A percentile compares a stretch with the other conserved stretches of the same genome.
phyloP scores from a whole-genome alignment of 2,329 filamentous ascomycete species.

The Thermomyces lanuginosus region DNA sequence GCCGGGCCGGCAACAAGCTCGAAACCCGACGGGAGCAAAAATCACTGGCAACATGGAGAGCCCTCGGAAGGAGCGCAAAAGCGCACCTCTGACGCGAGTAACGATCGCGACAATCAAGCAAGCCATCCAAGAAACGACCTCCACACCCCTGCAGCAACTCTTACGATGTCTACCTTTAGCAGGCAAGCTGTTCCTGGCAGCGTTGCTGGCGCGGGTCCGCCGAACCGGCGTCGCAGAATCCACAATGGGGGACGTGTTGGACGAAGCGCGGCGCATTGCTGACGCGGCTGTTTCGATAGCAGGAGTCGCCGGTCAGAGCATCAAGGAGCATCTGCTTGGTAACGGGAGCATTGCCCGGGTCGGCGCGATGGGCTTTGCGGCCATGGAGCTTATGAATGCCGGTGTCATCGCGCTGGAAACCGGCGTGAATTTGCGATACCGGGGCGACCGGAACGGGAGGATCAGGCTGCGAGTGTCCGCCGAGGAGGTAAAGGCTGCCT shows the following conservation, averaged over 20 bases:
- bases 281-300: slow-evolving; percentile 25
- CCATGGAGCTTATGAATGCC: slow-evolving; percentile 68
- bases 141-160: slow-evolving; percentile 78
- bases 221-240: slow-evolving; percentile 77
- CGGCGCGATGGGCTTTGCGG: slow-evolving; percentile 51
- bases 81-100: slow-evolving; percentile 39
- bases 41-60: slow-evolving; percentile 6
- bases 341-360: slow-evolving; percentile 30
- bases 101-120: slow-evolving; percentile 87
- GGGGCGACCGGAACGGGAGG: slow-evolving; percentile 62
- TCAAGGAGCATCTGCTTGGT: slow-evolving; percentile 44
- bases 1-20: slow-evolving; percentile 15
- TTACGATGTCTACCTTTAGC: slow-evolving; percentile 66
- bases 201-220: slow-evolving; percentile 60
- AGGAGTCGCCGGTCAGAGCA: slow-evolving; percentile 40
- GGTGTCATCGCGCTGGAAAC: slow-evolving; percentile 71
- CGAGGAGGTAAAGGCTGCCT: slow-evolving; percentile 76
- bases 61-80: slow-evolving; percentile 4
- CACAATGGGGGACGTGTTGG: slow-evolving; percentile 72
- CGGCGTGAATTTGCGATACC: slow-evolving; percentile 13
- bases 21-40: slow-evolving; percentile 8
- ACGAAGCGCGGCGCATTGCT: slow-evolving; percentile 60
- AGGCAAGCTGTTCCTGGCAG: slow-evolving; percentile 71
- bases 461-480: slow-evolving; percentile 73
- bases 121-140: slow-evolving; percentile 88